A percentile compares a stretch with the other conserved stretches of the same genome.
Conservation (phyloP, 2,329 filamentous ascomycete species). For the Cladophialophora bantiana region DNA sequence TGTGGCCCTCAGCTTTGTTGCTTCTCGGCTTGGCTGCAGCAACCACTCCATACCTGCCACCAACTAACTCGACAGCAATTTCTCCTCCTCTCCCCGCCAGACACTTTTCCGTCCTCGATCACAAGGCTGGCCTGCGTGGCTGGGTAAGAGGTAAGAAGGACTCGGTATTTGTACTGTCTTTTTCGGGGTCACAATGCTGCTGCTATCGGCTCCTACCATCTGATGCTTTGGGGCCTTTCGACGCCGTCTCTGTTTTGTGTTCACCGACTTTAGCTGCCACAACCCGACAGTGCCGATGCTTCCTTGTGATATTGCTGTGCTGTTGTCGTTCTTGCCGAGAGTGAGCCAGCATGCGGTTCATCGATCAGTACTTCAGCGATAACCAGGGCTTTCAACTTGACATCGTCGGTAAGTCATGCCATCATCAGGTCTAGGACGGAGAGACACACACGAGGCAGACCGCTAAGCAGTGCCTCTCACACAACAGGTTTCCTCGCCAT, state of each 20-base stretch:
- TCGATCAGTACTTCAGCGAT: constrained; percentile 29
- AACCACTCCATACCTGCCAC: not conserved
- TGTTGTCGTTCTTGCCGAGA: not conserved
- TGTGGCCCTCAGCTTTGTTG: not conserved
- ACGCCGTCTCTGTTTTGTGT: not conserved
- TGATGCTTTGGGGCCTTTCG: constrained; percentile 9
- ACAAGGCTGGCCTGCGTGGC: constrained; percentile 16
- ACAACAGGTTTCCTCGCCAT: constrained; percentile 57
- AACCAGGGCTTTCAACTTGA: constrained; percentile 57
- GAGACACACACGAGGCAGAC: not conserved
- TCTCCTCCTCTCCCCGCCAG: constrained; percentile 3
- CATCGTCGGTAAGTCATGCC: constrained; percentile 54
- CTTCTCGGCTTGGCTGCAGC: not conserved
- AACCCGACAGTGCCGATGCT: not conserved
- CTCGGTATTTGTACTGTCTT: not conserved
- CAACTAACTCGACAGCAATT: not conserved
- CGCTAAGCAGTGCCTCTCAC: constrained; percentile 9
- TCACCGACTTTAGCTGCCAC: not conserved
- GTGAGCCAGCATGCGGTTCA: constrained; percentile 32
- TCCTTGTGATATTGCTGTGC: not conserved
- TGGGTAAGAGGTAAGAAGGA: constrained; percentile 4
- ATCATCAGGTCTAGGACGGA: no score
- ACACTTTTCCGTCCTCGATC: not conserved
- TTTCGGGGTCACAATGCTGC: constrained; percentile 8
- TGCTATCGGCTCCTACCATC: constrained; percentile 3